Base-by-base conservation (phyloP, 192 early-diverging fungal genomes). In the Rhizophagus prolifer region DNA sequence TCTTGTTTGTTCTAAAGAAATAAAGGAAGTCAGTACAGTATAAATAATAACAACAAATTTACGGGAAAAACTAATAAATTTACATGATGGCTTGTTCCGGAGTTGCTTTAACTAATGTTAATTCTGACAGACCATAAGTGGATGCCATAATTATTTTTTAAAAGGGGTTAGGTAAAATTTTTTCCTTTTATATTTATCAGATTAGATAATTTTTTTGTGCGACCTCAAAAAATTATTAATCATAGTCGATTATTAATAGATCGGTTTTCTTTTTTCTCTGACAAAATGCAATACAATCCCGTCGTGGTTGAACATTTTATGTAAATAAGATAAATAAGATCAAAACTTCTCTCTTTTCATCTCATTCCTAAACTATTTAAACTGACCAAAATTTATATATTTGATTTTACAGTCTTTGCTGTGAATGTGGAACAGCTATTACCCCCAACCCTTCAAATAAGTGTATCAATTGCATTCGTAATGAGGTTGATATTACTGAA, bases 401-500 rank as follows among this genome's bases (percentile, higher is more conserved):
- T 66, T n/a, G 4, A 31, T 25, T 12, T 63, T 30, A 36, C 80
- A 84, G 79, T 78, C 92, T 95, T n/a, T 96, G 94, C 84, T 96
- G 95, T 81, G 90, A 90, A 81, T 99, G 97, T 87, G 97, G 96
- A 76, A 92, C 92, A 9, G 90, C 93, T 7, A 97, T 97, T 75
- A 89, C 95, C 54, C 97, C 97, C 30, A 99, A 99, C 84, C 93
- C 96, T 36, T 95, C 97, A 58, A 97, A 97, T 87, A 96, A 97
- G 95, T 99, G 97, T 84, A 91, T 96, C 76, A 94, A 95, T 89
- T 99, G 97, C 85, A 96, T 99, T 82, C 93, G 96, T 61, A 93
- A 91, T 68, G 93, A 96, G 71, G 95, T 98, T 58, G 97, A 99
- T 80, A 98, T 99, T 79, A 98, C 96, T 12, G 97, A 99, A 82